A percentile compares a stretch with the other conserved stretches of the same genome.
Evolutionary conservation across 306 rosid genomes (phyloP).

Genomic region (Mimosa bimucronata): DNA sequence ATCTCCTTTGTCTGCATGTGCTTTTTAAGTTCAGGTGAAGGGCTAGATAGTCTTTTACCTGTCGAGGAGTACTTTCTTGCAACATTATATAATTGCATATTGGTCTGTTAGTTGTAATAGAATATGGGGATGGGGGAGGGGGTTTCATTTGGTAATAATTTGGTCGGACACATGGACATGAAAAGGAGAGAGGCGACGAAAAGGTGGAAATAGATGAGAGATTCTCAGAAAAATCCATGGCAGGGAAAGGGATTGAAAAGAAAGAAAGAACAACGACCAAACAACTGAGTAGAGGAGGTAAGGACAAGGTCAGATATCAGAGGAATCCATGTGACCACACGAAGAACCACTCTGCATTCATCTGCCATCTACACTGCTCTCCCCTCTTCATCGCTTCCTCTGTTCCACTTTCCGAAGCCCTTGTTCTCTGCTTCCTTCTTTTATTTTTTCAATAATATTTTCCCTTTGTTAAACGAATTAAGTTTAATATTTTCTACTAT

Average conservation of each 20-base stretch:
- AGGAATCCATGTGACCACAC: conserved; percentile 73
- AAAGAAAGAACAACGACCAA: conserved; percentile 11
- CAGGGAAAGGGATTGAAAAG: neutral
- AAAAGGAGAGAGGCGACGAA: conserved; percentile 52
- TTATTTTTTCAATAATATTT: neutral
- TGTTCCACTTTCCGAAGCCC: conserved; percentile 38
- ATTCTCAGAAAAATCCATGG: conserved; percentile 50
- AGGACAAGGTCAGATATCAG: conserved; percentile 42
- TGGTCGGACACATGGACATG: conserved; percentile 53
- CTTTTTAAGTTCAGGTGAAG: neutral
- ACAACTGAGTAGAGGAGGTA: conserved; percentile 48
- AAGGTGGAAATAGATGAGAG: conserved; percentile 53
- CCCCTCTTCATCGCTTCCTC: neutral
- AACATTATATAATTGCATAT: neutral
- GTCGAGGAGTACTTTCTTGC: neutral
- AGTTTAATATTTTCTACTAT: neutral
- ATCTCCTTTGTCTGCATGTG: neutral
- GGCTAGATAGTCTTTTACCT: neutral
- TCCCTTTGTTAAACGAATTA: too few relatives aligned
- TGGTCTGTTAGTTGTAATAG: neutral
- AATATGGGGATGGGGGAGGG: neutral
- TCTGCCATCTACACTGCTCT: conserved; percentile 24
- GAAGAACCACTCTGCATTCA: conserved; percentile 51
- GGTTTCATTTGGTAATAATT: conserved; percentile 56
- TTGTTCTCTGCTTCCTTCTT: neutral